Evolutionary conservation across 768 basidiomycete genomes (phyloP).

Genomic region (Mycena galopus): DNA sequence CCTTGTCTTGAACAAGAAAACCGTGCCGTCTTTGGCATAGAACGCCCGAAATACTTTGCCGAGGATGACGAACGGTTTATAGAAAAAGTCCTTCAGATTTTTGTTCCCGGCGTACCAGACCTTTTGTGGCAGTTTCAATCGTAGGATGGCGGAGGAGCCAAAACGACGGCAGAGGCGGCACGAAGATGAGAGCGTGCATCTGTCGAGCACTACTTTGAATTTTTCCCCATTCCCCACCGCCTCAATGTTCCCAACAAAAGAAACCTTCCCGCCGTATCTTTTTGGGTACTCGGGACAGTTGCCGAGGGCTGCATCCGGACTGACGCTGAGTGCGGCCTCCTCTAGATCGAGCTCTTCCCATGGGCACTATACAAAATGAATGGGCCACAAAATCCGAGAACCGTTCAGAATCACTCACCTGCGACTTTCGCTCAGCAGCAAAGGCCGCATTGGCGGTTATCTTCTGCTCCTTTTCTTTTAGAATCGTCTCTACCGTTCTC

Average conservation of each 20-base stretch:
- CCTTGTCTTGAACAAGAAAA: conserved; percentile 68
- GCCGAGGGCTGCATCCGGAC: conserved; percentile 58
- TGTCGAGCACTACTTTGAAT: conserved; percentile 59
- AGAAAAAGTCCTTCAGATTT: conserved; percentile 56
- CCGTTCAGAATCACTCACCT: conserved; percentile 37
- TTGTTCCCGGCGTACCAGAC: conserved; percentile 46
- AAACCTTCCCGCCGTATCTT: conserved; percentile 66
- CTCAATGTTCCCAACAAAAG: conserved; percentile 58
- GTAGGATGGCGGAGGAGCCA: conserved; percentile 70
- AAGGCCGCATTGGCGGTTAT: background rate
- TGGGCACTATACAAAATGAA: conserved; percentile 57
- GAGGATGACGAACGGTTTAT: conserved; percentile 65
- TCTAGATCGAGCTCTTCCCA: conserved; percentile 76
- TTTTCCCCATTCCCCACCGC: conserved; percentile 3
- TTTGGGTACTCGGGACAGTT: conserved; percentile 50
- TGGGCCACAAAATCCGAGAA: background rate
- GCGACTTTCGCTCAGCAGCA: conserved; percentile 19
- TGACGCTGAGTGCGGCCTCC: conserved; percentile 50
- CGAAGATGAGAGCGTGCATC: conserved; percentile 65
- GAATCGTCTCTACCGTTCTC: conserved; percentile 33
- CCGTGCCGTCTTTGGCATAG: conserved; percentile 68
- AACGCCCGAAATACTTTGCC: conserved; percentile 70
- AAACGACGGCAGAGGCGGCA: conserved; percentile 69
- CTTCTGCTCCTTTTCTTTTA: conserved; percentile 5
- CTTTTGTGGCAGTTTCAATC: conserved; percentile 57